Evolutionary conservation across 768 basidiomycete genomes (phyloP).

Genomic region (Collybiopsis luxurians): DNA sequence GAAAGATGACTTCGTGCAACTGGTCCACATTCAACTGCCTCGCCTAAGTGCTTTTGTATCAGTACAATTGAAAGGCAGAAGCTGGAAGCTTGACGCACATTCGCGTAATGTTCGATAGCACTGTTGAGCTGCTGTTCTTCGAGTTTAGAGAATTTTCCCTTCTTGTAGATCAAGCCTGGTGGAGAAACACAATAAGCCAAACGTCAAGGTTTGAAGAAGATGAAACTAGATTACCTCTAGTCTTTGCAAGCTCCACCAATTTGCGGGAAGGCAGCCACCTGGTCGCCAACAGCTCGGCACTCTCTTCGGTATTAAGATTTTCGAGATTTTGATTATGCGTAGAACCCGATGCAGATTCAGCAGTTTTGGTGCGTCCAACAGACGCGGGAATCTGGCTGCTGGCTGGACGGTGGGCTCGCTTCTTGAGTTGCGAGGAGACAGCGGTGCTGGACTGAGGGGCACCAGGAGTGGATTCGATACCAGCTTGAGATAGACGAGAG

Average conservation of each 20-base stretch:
- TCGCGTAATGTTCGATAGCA: constrained; percentile 63
- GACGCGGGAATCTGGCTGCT: constrained; percentile 40
- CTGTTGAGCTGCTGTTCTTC: constrained; percentile 65
- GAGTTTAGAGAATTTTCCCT: constrained; percentile 81
- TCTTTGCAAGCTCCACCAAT: constrained; percentile 64
- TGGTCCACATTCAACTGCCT: constrained; percentile 54
- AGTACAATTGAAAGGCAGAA: not conserved
- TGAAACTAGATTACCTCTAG: constrained; percentile 47
- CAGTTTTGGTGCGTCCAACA: constrained; percentile 36
- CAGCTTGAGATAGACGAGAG: too few species aligned
- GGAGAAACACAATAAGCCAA: constrained; percentile 1
- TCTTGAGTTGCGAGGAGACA: constrained; percentile 20
- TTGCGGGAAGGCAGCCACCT: constrained; percentile 77
- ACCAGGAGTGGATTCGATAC: too few species aligned
- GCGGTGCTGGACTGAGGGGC: constrained; percentile 16
- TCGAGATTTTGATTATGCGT: constrained; percentile 24
- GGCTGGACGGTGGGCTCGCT: constrained; percentile 29
- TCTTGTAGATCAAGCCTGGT: constrained; percentile 80
- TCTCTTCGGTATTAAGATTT: constrained; percentile 46
- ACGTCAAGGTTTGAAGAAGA: not conserved
- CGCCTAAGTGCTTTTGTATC: constrained; percentile 29
- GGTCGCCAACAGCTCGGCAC: constrained; percentile 68
- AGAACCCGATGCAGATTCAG: constrained; percentile 16
- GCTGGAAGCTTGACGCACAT: constrained; percentile 37
- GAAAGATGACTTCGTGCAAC: constrained; percentile 63